Percentiles rank a stretch among this genome's conserved stretches.
phyloP scores from a whole-genome alignment of 2,329 filamentous ascomycete species.

The Fusarium citri region DNA sequence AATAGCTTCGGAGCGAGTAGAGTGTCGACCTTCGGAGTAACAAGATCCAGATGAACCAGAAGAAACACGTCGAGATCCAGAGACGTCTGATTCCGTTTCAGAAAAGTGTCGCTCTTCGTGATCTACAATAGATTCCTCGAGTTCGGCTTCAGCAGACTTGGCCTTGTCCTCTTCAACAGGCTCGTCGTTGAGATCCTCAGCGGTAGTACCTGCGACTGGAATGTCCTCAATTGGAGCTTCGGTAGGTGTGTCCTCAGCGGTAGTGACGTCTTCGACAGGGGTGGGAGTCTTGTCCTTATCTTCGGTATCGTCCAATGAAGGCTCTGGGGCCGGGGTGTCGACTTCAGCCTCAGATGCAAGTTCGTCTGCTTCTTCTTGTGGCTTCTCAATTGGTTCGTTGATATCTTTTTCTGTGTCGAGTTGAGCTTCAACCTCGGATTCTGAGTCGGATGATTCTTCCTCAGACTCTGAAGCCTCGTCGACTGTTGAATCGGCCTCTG shows the following conservation, averaged over 20 bases:
- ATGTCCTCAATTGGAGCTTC: slow-evolving; percentile 21
- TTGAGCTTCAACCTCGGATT: slow-evolving; percentile 3
- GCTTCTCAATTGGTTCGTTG: slow-evolving; percentile 11
- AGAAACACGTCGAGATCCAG: slow-evolving; percentile 40
- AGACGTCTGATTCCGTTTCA: slow-evolving; percentile 34
- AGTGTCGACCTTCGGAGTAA: slow-evolving; percentile 52
- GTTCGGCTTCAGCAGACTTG: slow-evolving; percentile 17
- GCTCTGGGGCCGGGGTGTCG: slow-evolving; percentile 1
- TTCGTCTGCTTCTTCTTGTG: slow-evolving; percentile 11
- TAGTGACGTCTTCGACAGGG: slow-evolving; percentile 21
- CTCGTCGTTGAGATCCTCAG: slow-evolving; percentile 21
- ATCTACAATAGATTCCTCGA: slow-evolving; percentile 11
- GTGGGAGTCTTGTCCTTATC: slow-evolving; percentile 15
- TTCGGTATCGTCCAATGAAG: slow-evolving; percentile 22
- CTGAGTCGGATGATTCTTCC: background rate
- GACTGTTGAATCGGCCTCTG: slow-evolving; percentile 2
- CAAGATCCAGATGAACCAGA: slow-evolving; percentile 40
- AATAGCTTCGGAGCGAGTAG: slow-evolving; percentile 63
- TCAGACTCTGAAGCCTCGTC: slow-evolving; percentile 5
- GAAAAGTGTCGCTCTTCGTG: slow-evolving; percentile 29
- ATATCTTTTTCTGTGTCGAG: slow-evolving; percentile 6
- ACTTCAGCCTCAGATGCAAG: slow-evolving; percentile 10
- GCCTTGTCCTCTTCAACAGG: slow-evolving; percentile 10
- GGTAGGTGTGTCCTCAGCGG: slow-evolving; percentile 19
- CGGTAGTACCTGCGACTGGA: slow-evolving; percentile 12